phyloP scores from a whole-genome alignment of 2,329 filamentous ascomycete species.

The Dendrostoma leiphaemia region DNA sequence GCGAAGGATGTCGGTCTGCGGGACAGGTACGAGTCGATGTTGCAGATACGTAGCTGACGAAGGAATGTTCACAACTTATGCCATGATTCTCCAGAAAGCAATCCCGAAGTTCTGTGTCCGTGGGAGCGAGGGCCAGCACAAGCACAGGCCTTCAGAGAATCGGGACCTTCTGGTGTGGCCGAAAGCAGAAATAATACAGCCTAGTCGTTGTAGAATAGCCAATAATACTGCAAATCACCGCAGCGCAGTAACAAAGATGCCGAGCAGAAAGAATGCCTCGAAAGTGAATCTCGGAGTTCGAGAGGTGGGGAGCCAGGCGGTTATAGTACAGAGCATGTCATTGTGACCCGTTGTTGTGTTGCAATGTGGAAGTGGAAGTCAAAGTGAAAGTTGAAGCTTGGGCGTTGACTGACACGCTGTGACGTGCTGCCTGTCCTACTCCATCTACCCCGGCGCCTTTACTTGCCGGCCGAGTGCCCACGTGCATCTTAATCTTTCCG shows the following conservation, averaged over 20 bases:
- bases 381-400: background rate
- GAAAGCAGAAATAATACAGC: background rate
- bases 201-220: background rate
- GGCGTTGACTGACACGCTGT: background rate
- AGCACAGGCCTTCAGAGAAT: background rate
- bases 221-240: background rate
- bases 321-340: background rate
- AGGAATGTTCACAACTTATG: background rate
- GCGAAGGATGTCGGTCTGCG: background rate
- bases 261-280: slow-evolving; percentile 6
- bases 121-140: background rate
- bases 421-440: slow-evolving; percentile 1
- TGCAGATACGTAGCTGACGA: background rate
- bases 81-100: background rate
- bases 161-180: background rate
- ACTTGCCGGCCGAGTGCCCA: background rate
- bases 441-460: background rate
- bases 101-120: background rate
- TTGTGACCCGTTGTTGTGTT: background rate
- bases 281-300: background rate
- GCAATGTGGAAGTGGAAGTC: too few relatives aligned
- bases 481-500: background rate
- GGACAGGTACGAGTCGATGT: background rate
- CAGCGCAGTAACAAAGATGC: background rate
- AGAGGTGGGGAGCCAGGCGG: background rate